phyloP scores from a whole-genome alignment of 306 rosid species.

The Abrus precatorius region DNA sequence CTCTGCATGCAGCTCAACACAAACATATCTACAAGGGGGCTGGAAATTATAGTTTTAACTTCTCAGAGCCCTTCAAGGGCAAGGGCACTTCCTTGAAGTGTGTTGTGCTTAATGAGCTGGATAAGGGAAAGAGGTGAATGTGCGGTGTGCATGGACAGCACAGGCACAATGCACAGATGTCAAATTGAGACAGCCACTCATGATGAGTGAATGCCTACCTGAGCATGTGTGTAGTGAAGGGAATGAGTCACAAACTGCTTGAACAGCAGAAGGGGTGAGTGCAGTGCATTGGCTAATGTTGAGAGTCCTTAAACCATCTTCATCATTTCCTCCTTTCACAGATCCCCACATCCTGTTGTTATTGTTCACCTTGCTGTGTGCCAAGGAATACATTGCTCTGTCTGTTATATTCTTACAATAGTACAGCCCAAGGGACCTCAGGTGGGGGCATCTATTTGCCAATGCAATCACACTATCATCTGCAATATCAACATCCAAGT shows the following conservation, averaged over 20 bases:
- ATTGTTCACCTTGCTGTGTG: conserved; percentile 76
- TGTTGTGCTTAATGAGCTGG: conserved; percentile 68
- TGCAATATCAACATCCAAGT: conserved; percentile 50
- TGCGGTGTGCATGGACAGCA: conserved; percentile 80
- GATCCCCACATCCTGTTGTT: conserved; percentile 79
- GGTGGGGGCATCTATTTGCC: conserved; percentile 78
- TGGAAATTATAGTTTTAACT: neutral
- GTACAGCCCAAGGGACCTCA: conserved; percentile 90
- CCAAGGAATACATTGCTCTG: conserved; percentile 93
- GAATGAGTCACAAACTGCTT: conserved; percentile 89
- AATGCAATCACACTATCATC: conserved; percentile 96
- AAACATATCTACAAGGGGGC: conserved; percentile 53
- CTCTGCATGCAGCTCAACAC: conserved; percentile 33
- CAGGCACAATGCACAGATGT: conserved; percentile 93
- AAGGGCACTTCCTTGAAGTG: conserved; percentile 48
- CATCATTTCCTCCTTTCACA: conserved; percentile 69
- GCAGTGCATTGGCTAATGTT: conserved; percentile 99
- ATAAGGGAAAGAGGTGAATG: conserved; percentile 48
- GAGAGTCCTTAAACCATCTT: conserved; percentile 76
- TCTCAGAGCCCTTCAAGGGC: conserved; percentile 48
- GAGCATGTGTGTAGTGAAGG: conserved; percentile 95
- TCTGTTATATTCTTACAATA: conserved; percentile 95
- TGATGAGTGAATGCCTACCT: conserved; percentile 92
- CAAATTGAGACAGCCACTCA: conserved; percentile 87
- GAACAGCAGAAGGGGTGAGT: conserved; percentile 94